Evolutionary conservation across 768 basidiomycete species (phyloP), one percentile per base, ranked within the genome.

Genomic region (Lanmaoa pseudosensibilis): DNA sequence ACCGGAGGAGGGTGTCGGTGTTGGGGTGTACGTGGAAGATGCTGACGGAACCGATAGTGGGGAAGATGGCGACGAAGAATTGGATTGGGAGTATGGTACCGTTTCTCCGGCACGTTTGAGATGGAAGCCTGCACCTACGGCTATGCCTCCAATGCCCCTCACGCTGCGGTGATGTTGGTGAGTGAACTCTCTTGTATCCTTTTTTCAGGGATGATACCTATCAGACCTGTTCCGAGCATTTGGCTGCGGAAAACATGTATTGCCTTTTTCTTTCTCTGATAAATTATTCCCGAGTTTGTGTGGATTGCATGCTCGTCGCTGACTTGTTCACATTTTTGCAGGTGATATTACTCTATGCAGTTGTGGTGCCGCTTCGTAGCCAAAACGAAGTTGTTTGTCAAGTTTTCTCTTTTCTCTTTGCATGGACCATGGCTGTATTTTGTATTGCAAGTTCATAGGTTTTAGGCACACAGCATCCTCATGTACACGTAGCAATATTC

Each of bases 181-280:
- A 70, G 70, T 64, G 1, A 32, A 51, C 30, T 59, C 63, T 65
- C 46, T 50, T 52, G 9, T 43, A 21, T 37, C 11, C 16, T 33
- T 45, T 66, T 52, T 56, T 65, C 65, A 37, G 52, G 74, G 87
- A 90, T 87, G 88, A 88, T 75, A 82, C 65, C 70, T 52, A 75
- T 82, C 84, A 89, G 86, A 88, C 87, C 87, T 89, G 86, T 90
- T 84, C 88, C 76, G 85, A 90, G 70, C 74, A 62, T 45, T 66
- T 65, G 67, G 63, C 65, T 83, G 85, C 76, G 82, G 86, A 85
- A 73, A 78, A 69, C 63, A 60, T 65, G 79, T 77, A 85, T 87
- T 87, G 85, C 86, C 81, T 83, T 78, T 79, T 78, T 71, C 8
- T 25, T 74, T 78, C 77, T 69, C 60, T 59, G 58, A 72, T 58